Evolutionary conservation across 1,284 basidiomycete genomes (phyloP).

Genomic region (Cryptococcus wingfieldii): DNA sequence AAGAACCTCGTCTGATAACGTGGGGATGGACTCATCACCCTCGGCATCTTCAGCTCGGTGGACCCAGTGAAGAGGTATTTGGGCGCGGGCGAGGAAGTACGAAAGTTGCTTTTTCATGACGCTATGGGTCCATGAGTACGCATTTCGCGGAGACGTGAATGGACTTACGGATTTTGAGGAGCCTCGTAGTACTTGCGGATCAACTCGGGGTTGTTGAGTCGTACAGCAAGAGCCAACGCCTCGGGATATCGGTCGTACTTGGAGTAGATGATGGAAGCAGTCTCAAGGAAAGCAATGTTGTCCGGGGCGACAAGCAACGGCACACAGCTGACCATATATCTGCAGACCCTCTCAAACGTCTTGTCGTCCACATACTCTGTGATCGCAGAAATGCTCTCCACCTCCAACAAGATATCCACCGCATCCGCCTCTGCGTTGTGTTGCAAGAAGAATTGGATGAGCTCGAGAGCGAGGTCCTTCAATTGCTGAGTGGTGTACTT

Average conservation of each 20-base stretch:
- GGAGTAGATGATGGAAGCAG: slow-evolving; percentile 86
- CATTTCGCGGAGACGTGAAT: background rate
- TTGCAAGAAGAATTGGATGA: slow-evolving; percentile 83
- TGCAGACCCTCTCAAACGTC: slow-evolving; percentile 88
- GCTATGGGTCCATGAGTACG: slow-evolving; percentile 45
- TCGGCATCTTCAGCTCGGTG: slow-evolving; percentile 54
- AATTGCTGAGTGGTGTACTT: slow-evolving; percentile 58
- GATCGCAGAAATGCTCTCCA: slow-evolving; percentile 84
- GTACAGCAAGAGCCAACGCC: slow-evolving; percentile 81
- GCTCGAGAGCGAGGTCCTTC: slow-evolving; percentile 71
- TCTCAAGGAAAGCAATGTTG: slow-evolving; percentile 82
- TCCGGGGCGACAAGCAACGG: slow-evolving; percentile 90
- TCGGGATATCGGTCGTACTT: slow-evolving; percentile 86
- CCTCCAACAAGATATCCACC: slow-evolving; percentile 89
- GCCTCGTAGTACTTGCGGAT: slow-evolving; percentile 78
- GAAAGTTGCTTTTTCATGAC: slow-evolving; percentile 95
- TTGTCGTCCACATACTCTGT: slow-evolving; percentile 66
- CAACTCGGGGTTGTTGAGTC: slow-evolving; percentile 75
- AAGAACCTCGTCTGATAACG: slow-evolving; percentile 73
- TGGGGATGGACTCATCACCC: slow-evolving; percentile 53
- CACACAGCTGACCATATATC: slow-evolving; percentile 95
- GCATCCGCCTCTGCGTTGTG: slow-evolving; percentile 99
- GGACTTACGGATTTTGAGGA: slow-evolving; percentile 72
- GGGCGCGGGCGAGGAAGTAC: slow-evolving; percentile 86
- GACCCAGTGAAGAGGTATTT: slow-evolving; percentile 88